phyloP scores from a whole-genome alignment of 179 eudicot genomes.

The Amaranthus tricolor region DNA sequence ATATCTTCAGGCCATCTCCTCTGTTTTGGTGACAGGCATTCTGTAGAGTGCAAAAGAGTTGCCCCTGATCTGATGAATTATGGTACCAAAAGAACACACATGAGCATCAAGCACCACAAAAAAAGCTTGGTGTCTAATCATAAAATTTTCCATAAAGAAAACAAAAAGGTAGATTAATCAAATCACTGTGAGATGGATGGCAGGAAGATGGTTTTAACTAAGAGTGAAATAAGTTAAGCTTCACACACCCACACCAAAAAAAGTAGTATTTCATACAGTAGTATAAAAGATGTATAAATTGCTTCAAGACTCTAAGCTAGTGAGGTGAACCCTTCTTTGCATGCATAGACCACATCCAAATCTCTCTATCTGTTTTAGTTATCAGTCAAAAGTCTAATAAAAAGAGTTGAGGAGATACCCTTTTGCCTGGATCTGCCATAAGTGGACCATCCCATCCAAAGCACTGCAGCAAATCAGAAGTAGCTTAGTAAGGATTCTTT shows the following conservation, averaged over 20 bases:
- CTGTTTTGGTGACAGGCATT: conserved; percentile 66
- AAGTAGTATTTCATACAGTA: not conserved
- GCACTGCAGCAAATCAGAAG: conserved; percentile 58
- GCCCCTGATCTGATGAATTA: conserved; percentile 77
- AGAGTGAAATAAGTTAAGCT: not conserved
- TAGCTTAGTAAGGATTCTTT: conserved; percentile 5
- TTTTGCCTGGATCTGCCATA: conserved; percentile 84
- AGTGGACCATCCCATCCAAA: conserved; percentile 83
- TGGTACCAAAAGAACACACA: conserved; percentile 23
- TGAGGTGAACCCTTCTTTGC: not conserved
- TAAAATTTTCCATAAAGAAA: not conserved
- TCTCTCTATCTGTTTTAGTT: not conserved
- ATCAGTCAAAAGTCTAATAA: not conserved
- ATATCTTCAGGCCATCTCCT: conserved; percentile 99
- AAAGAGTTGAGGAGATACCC: conserved; percentile 50
- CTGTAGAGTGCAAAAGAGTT: conserved; percentile 61
- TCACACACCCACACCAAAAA: not conserved
- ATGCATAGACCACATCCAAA: not conserved
- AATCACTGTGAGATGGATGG: not conserved
- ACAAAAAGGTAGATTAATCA: not conserved
- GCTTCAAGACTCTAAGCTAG: not conserved
- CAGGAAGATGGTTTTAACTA: not conserved
- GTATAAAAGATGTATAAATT: not conserved
- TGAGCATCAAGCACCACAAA: conserved; percentile 2
- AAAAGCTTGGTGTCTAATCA: conserved; percentile 6